phyloP scores from a whole-genome alignment of 305 asterid species.

The Fraxinus greggii region DNA sequence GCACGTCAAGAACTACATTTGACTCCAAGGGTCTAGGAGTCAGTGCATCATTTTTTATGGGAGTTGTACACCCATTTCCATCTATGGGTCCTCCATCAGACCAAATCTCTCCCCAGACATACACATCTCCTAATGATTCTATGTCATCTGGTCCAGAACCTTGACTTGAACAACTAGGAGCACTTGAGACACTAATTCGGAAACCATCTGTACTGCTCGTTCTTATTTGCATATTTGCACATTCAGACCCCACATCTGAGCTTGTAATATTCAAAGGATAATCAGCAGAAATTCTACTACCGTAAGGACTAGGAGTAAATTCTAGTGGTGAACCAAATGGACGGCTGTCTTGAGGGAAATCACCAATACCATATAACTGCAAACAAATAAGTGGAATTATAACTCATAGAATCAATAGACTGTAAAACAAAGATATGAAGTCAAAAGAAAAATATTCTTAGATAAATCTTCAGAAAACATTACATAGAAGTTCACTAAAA shows the following conservation, averaged over 20 bases:
- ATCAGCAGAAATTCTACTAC: constrained; percentile 56
- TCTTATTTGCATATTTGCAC: constrained; percentile 81
- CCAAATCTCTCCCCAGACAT: constrained; percentile 94
- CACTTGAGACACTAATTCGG: constrained; percentile 87
- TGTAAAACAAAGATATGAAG: not conserved
- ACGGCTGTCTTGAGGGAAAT: constrained; percentile 42
- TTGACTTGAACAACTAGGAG: constrained; percentile 87
- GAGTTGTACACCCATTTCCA: constrained; percentile 51
- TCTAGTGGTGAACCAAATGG: constrained; percentile 54
- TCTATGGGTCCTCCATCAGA: constrained; percentile 62
- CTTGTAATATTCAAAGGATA: constrained; percentile 30
- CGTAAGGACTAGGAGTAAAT: constrained; percentile 41
- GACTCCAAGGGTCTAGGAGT: constrained; percentile 77
- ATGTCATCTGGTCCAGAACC: constrained; percentile 89
- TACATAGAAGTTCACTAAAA: not conserved
- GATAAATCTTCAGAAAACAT: not conserved
- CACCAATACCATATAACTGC: constrained; percentile 60
- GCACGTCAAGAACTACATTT: constrained; percentile 79
- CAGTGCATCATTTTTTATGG: constrained; percentile 57
- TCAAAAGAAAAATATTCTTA: not conserved
- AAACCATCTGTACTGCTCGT: constrained; percentile 85
- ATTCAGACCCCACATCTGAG: constrained; percentile 81
- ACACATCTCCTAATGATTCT: constrained; percentile 96
- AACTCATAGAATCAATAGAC: not conserved
- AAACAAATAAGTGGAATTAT: constrained; percentile 18